Evolutionary conservation across 2,329 filamentous ascomycete genomes (phyloP), one percentile per base, ranked within the genome.

Genomic region (Falciphora oryzae): DNA sequence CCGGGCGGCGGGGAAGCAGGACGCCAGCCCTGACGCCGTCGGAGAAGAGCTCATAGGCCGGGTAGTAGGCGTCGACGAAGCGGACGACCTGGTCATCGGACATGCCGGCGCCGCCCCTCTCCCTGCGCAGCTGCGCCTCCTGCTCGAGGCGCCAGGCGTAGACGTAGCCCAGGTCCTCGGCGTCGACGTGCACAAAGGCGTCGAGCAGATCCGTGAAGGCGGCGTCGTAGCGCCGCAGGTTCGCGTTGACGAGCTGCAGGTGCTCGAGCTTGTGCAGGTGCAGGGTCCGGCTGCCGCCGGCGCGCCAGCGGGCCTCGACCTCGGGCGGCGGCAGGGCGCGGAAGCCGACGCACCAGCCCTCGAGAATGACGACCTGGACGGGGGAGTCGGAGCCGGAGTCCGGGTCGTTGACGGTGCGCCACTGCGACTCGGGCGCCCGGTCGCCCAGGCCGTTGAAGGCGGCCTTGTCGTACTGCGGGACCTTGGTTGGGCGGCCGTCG

Each of bases 271-370:
- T 71, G 72, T 87, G 81, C 65, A 67, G 75, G 70, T 74, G 77
- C 59, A 82, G 80, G 44, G 74, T 85, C 73, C 74, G 85, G 76
- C 77, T 22, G 10, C 59, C 35, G 0, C 65, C 57, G 63, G 79
- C 76, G 74, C 81, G 83, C 72, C 80, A 78, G 69, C 81, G 81
- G 4, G 86, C 74, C 32, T 81, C 80, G 4, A 85, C 74, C 6
- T 77, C 80, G n/a, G 77, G 73, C 0, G 81, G 75, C 35, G 78
- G 70, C 16, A 93, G 75, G 0, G 89, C 76, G 7, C 88, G 86
- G 77, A 97, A 97, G 3, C 92, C 93, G 16, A 96, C 87, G 74
- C 90, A 95, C 93, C 93, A 97, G 25, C 93, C 93, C 75, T 97
- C 93, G 68, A 97, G 88, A 63, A 97, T 85, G 28, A 97, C 83